Percentiles rank a stretch among this genome's conserved stretches.
Evolutionary conservation across 805 yeast genomes (phyloP).

Genomic region (Hanseniaspora taiwanica): DNA sequence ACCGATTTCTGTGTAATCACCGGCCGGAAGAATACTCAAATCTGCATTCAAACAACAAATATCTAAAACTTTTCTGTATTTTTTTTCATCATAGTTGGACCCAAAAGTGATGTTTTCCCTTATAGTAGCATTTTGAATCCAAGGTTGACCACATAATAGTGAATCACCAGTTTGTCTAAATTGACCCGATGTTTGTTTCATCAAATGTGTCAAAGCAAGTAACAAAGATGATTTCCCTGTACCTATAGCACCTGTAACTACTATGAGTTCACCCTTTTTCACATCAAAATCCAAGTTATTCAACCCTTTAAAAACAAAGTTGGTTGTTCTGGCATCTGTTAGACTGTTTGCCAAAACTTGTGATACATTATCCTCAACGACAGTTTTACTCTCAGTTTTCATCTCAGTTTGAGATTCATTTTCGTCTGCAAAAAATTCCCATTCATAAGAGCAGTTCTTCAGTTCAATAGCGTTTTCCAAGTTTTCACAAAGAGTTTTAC

Average conservation of each 20-base stretch:
- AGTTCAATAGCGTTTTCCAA: constrained; percentile 31
- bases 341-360: too few relatives aligned
- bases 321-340: too few relatives aligned
- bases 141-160: constrained; percentile 36
- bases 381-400: neutral
- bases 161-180: constrained; percentile 31
- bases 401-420: neutral
- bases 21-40: constrained; percentile 46
- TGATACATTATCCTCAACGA: neutral
- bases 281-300: constrained; percentile 31
- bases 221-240: constrained; percentile 39
- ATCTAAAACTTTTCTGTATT: constrained; percentile 37
- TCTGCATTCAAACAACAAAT: constrained; percentile 51
- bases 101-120: constrained; percentile 58
- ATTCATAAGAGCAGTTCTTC: constrained; percentile 38
- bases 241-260: constrained; percentile 57
- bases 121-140: constrained; percentile 66
- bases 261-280: constrained; percentile 45
- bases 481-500: neutral
- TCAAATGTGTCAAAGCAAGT: constrained; percentile 48
- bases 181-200: constrained; percentile 20
- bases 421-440: constrained; percentile 28
- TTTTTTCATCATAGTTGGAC: constrained; percentile 28
- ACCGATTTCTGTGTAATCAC: constrained; percentile 60
- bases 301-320: constrained; percentile 5